Percentiles rank a stretch among this genome's conserved stretches.
phyloP scores from a whole-genome alignment of 2,329 filamentous ascomycete species.

The Chaetomiaceae sp. region DNA sequence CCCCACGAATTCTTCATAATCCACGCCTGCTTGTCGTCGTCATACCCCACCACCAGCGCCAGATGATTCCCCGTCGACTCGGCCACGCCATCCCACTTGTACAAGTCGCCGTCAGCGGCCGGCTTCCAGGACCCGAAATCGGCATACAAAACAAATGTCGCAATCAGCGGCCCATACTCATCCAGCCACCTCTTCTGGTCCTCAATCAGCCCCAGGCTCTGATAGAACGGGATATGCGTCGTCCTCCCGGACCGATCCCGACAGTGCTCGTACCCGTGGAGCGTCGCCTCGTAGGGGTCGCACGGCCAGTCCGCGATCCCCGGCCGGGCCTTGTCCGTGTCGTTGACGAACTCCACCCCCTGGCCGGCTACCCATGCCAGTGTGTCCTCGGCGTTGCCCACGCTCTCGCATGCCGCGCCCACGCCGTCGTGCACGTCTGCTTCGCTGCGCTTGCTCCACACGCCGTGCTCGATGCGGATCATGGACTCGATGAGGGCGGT shows the following conservation, averaged over 20 bases:
- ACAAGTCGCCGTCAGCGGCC: not conserved
- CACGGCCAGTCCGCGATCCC: conserved; percentile 24
- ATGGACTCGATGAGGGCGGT: conserved; percentile 22
- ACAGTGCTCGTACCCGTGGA: conserved; percentile 14
- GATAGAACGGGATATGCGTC: conserved; percentile 18
- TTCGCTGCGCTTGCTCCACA: conserved; percentile 24
- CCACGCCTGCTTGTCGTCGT: conserved; percentile 22
- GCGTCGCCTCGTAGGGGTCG: conserved; percentile 19
- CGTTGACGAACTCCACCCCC: conserved; percentile 4
- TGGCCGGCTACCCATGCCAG: conserved; percentile 19
- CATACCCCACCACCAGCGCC: conserved; percentile 22
- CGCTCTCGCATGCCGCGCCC: conserved; percentile 21
- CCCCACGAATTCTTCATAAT: conserved; percentile 27
- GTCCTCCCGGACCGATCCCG: conserved; percentile 18
- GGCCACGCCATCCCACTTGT: conserved; percentile 13
- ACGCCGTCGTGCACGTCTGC: conserved; percentile 23
- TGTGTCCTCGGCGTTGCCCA: conserved; percentile 22
- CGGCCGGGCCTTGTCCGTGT: not conserved
- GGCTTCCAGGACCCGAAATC: conserved; percentile 19
- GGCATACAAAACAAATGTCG: conserved; percentile 19
- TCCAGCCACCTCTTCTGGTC: conserved; percentile 25
- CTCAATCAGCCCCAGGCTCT: conserved; percentile 17
- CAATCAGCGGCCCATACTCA: conserved; percentile 22
- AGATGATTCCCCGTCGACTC: conserved; percentile 20
- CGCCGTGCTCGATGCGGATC: conserved; percentile 24